phyloP scores from a whole-genome alignment of 352 stramenopile species.

The Phytophthora palmivora region DNA sequence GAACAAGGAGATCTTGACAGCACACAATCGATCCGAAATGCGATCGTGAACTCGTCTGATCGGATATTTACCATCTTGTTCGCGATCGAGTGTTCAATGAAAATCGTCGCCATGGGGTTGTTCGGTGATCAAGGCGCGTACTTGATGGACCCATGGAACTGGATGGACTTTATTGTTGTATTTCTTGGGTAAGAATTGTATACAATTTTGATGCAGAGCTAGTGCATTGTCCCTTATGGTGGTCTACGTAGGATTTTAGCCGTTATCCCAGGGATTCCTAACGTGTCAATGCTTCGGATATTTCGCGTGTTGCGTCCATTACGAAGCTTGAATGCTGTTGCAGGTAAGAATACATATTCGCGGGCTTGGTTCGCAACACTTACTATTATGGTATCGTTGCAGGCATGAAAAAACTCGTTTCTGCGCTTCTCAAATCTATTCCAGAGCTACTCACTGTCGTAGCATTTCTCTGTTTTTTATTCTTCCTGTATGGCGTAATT shows the following conservation, averaged over 20 bases:
- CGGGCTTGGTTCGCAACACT: not conserved
- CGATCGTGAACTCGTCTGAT: constrained; percentile 67
- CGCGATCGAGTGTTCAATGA: constrained; percentile 89
- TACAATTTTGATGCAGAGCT: not conserved
- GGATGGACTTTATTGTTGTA: constrained; percentile 92
- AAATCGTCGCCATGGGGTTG: constrained; percentile 89
- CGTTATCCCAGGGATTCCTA: constrained; percentile 69
- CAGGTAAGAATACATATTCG: constrained; percentile 40
- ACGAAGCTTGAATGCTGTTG: constrained; percentile 65
- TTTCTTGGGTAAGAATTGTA: constrained; percentile 64
- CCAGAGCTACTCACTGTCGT: constrained; percentile 82
- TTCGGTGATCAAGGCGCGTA: constrained; percentile 78
- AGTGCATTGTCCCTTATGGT: too few species aligned
- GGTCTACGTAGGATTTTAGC: constrained; percentile 52
- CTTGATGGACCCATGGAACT: constrained; percentile 90
- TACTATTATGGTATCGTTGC: not conserved
- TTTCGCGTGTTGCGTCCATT: constrained; percentile 72
- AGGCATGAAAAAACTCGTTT: constrained; percentile 86
- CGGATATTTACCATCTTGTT: constrained; percentile 77
- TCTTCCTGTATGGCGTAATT: constrained; percentile 88
- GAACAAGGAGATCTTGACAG: constrained; percentile 47
- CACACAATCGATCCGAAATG: constrained; percentile 52
- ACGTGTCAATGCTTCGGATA: constrained; percentile 62
- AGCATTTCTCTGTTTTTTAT: constrained; percentile 83
- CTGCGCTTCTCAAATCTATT: constrained; percentile 76